Evolutionary conservation across 2,329 filamentous ascomycete species (phyloP), one percentile per base, ranked within the genome.

Genomic region (Ascochyta clinopodiicola): DNA sequence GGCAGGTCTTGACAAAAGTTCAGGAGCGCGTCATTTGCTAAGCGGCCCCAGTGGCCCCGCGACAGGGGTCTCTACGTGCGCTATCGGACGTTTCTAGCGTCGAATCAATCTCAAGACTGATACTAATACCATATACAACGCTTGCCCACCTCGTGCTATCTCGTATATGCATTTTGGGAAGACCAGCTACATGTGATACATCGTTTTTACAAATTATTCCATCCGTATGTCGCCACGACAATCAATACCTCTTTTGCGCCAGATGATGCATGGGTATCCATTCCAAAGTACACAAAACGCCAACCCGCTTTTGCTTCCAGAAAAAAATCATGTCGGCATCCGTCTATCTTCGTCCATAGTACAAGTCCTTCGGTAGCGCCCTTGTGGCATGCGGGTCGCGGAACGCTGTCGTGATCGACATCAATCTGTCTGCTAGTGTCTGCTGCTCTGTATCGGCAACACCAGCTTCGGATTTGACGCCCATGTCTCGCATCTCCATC

Each of bases 381-480:
- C 59, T 55, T 17, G 51, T 56, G 25, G 63, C 55, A 35, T 70
- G 57, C 17, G 61, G 61, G 35, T 71, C 65, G 6, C 70, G 68
- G 42, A 72, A 69, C 2, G 63, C 63, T 15, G 66, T 69, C 2
- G 69, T 74, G 21, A 74, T 72, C 1, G 62, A 53, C 62, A 74
- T 67, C 29, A 74, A 43, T 25, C 53, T 61, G 43, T 80, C 78
- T 4, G 75, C 77, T 60, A 78, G 67, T 0, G 77, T 79, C 50
- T 69, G 68, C 54, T 78, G 73, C 55, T 80, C 78, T 50, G 69
- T 71, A 15, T 73, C 74, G 9, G 62, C 75, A 13, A 75, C 62
- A 19, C 67, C 56, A 29, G 67, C 64, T 45, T 74, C 69, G 10
- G 69, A 63, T n/a, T 48, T 67, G 6, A 75, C 56, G 2, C 74